phyloP scores from a whole-genome alignment of 164 flowering plant species.

The Tinospora cordifolia region DNA sequence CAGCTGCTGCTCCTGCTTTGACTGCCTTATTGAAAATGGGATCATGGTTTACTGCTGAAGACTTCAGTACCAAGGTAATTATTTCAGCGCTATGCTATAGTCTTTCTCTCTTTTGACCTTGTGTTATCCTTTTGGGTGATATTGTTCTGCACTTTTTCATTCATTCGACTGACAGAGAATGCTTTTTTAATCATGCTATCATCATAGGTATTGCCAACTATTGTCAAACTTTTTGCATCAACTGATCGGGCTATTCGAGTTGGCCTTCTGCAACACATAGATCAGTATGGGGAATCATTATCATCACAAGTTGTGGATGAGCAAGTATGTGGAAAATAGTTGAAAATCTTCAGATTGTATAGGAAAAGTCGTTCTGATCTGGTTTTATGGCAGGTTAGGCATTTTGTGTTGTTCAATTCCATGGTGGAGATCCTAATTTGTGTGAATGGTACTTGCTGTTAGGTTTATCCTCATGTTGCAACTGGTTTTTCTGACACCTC shows the following conservation, averaged over 20 bases:
- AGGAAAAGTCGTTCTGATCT: constrained; percentile 6
- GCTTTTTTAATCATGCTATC: neutral
- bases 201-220: constrained; percentile 73
- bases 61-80: constrained; percentile 64
- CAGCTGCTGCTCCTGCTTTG: constrained; percentile 97
- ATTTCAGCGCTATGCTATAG: constrained; percentile 10
- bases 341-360: neutral
- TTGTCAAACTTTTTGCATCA: constrained; percentile 83
- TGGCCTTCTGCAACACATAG: constrained; percentile 84
- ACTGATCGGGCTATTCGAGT: constrained; percentile 90
- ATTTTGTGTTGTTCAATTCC: neutral
- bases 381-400: neutral
- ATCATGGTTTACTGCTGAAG: constrained; percentile 88
- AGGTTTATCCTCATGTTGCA: constrained; percentile 94
- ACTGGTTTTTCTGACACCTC: constrained; percentile 92
- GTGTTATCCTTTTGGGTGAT: neutral
- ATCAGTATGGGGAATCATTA: constrained; percentile 91
- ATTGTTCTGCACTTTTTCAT: neutral
- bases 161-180: neutral
- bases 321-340: constrained; percentile 50
- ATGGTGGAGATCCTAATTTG: constrained; percentile 16
- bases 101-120: neutral
- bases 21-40: constrained; percentile 92
- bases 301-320: constrained; percentile 89
- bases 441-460: constrained; percentile 20